Conservation (phyloP, 148 eudicot species). For the Euryodendron excelsum region DNA sequence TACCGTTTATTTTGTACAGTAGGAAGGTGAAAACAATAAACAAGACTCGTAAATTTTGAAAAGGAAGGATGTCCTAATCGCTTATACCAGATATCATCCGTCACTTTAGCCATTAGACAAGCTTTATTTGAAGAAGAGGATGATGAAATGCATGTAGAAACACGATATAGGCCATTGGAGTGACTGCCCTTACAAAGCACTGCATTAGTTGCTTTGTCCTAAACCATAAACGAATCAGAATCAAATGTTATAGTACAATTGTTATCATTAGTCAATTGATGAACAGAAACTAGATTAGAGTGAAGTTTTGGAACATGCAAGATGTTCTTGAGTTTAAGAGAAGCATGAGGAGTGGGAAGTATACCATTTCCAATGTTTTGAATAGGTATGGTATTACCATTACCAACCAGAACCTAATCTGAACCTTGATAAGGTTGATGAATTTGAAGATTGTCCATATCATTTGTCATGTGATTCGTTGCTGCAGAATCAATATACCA, state of each 20-base stretch:
- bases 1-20: no score
- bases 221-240: not conserved
- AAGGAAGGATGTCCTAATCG: no score
- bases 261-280: not conserved
- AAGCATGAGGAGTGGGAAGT: not conserved
- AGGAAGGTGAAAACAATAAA: no score
- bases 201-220: no score
- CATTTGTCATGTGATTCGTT: not conserved
- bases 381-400: not conserved
- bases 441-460: not conserved
- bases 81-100: no score
- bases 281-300: not conserved
- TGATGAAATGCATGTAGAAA: no score
- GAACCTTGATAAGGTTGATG: not conserved
- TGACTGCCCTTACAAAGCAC: no score
- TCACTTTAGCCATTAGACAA: no score
- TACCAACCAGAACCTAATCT: not conserved
- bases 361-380: not conserved
- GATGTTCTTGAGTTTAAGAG: not conserved
- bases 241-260: not conserved
- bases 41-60: no score
- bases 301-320: not conserved
- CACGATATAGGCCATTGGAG: no score
- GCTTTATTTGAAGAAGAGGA: no score
- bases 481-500: not conserved